A percentile compares a stretch with the other conserved stretches of the same genome.
Evolutionary conservation across 768 basidiomycete species (phyloP).

Genomic region (Naganishia vaughanmartiniae): DNA sequence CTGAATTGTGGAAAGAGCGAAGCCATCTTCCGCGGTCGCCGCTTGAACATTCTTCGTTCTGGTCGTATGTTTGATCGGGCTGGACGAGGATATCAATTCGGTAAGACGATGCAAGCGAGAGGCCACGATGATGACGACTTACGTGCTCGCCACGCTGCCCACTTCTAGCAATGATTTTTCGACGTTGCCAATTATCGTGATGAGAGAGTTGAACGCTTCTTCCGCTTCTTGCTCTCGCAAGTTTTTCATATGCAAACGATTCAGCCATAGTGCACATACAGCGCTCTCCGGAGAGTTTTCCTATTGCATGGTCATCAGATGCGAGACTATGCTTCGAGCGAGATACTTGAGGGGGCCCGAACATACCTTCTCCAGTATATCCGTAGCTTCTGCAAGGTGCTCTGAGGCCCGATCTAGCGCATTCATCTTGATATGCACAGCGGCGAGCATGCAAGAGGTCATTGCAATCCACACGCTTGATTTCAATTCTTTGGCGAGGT

Average conservation of each 20-base stretch:
- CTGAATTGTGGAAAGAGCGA: slow-evolving; percentile 36
- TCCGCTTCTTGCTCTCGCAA: slow-evolving; percentile 57
- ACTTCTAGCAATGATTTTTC: slow-evolving; percentile 51
- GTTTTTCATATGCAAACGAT: slow-evolving; percentile 5
- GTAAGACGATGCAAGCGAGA: neutral
- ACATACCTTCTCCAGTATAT: slow-evolving; percentile 24
- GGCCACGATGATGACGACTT: neutral
- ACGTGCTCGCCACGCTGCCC: slow-evolving; percentile 35
- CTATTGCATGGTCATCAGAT: neutral
- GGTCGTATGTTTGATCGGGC: slow-evolving; percentile 13
- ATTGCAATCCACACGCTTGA: slow-evolving; percentile 59
- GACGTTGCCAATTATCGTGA: slow-evolving; percentile 54
- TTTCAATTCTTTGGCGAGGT: slow-evolving; percentile 64
- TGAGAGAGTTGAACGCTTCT: slow-evolving; percentile 55
- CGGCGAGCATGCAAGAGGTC: slow-evolving; percentile 66
- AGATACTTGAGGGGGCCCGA: neutral
- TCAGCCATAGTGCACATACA: slow-evolving; percentile 19
- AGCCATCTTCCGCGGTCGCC: slow-evolving; percentile 26
- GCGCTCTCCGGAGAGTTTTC: slow-evolving; percentile 8
- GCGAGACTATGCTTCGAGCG: neutral
- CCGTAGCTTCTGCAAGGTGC: slow-evolving; percentile 43
- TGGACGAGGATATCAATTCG: neutral
- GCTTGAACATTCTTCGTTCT: neutral
- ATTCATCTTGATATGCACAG: slow-evolving; percentile 61
- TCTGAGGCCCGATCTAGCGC: slow-evolving; percentile 54